Conservation (phyloP, 768 basidiomycete genomes). For the Agaricus subrufescens region DNA sequence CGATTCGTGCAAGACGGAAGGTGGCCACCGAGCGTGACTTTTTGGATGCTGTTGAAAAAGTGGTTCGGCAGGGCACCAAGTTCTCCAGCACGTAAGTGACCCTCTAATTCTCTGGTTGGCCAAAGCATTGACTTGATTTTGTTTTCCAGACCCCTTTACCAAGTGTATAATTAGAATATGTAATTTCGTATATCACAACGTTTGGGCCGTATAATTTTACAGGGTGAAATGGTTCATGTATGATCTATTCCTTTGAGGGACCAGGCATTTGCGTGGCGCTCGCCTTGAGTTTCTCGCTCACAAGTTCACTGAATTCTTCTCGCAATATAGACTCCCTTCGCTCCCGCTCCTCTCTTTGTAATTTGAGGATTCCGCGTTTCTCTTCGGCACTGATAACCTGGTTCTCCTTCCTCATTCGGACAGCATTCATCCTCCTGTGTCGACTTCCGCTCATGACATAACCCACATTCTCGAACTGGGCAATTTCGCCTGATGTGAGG, state of each 20-base stretch:
- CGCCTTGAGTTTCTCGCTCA: constrained; percentile 67
- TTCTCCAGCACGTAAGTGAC: constrained; percentile 89
- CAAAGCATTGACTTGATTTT: constrained; percentile 12
- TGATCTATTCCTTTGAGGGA: constrained; percentile 7
- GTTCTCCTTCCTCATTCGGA: constrained; percentile 98
- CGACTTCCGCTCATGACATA: constrained; percentile 98
- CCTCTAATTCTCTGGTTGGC: background rate
- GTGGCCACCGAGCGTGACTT: constrained; percentile 98
- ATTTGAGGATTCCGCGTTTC: constrained; percentile 91
- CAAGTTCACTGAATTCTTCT: constrained; percentile 85
- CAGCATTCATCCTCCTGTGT: constrained; percentile 97
- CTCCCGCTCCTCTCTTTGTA: constrained; percentile 92
- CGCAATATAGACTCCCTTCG: constrained; percentile 86
- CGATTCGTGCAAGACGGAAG: constrained; percentile 93
- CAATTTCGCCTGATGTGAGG: constrained; percentile 83
- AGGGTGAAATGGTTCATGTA: background rate
- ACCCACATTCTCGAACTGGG: constrained; percentile 79
- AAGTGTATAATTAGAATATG: constrained; percentile 80
- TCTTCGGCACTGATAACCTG: constrained; percentile 99
- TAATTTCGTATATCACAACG: background rate
- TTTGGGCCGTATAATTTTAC: background rate
- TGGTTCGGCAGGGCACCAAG: constrained; percentile 95
- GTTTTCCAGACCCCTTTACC: constrained; percentile 69
- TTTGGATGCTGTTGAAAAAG: constrained; percentile 97
- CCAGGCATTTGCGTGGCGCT: background rate